A percentile compares a stretch with the other conserved stretches of the same genome.
phyloP scores from a whole-genome alignment of 2,329 filamentous ascomycete genomes.

The Monosporascus sp. region DNA sequence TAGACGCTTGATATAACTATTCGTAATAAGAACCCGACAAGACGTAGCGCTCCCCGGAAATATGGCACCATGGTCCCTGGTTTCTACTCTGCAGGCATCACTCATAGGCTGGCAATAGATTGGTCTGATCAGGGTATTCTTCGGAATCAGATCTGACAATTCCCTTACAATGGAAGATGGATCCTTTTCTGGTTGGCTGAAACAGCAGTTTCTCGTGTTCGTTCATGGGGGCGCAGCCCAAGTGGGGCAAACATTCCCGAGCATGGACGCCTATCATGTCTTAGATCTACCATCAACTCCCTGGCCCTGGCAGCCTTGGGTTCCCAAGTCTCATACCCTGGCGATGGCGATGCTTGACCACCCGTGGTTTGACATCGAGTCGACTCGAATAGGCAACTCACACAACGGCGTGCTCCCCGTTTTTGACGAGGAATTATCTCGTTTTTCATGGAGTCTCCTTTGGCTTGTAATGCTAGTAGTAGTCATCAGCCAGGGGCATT shows the following conservation, averaged over 20 bases:
- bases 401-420: neutral
- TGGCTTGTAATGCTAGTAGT: no score
- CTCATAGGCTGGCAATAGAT: slow-evolving; percentile 8
- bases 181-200: slow-evolving; percentile 30
- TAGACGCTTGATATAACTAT: neutral
- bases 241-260: slow-evolving; percentile 18
- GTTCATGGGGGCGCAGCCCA: slow-evolving; percentile 29
- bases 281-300: neutral
- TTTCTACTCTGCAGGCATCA: slow-evolving; percentile 10
- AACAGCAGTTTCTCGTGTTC: slow-evolving; percentile 41
- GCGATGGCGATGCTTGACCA: neutral
- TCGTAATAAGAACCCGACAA: neutral
- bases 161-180: neutral
- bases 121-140: slow-evolving; percentile 13
- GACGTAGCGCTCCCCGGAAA: slow-evolving; percentile 1
- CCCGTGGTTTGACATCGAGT: neutral
- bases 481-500: no score
- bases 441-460: neutral
- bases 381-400: neutral
- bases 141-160: slow-evolving; percentile 18
- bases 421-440: neutral
- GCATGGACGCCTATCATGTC: slow-evolving; percentile 12
- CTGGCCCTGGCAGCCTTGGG: neutral
- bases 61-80: slow-evolving; percentile 4
- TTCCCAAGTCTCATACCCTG: neutral